Evolutionary conservation across 306 rosid species (phyloP), one percentile per base, ranked within the genome.

Genomic region (Cicer cuneatum): DNA sequence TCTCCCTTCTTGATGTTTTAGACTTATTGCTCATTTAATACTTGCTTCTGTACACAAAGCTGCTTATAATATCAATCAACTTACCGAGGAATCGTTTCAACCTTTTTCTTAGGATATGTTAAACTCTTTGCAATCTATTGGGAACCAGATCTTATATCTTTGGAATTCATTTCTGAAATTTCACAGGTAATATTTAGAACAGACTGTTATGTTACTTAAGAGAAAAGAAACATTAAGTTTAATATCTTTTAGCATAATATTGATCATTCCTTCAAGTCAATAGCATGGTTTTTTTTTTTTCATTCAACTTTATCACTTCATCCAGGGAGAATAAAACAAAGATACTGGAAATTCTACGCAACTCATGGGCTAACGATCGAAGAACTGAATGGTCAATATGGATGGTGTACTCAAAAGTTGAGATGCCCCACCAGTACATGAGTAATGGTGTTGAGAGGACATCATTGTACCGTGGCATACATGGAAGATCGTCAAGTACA

Each of bases 381-480:
- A 86, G 86, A 83, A 88, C 96, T 78, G 98, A 93, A 68, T 93
- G 97, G 89, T 93, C 97, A 54, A 90, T 90, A 82, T 93, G 97
- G 98, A 93, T 89, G 97, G 92, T 93, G 58, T 81, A 88, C 78
- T 89, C 97, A 65, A 93, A 85, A 80, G 87, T 84, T 76, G 96
- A 80, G 83, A 86, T 89, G 86, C 97, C 98, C 49, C 93, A 85
- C 71, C 87, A 88, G 57, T 82, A 81, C 76, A 49, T 88, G 63
- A 84, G 64, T 62, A 80, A 85, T 66, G 83, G 82, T 46, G 78
- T 62, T 40, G 89, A 86, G 45, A 89, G 86, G 58, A 16, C 78
- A 41, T 74, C 92, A 71, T 72, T 87, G 46, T 76, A 58, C 77
- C 84, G 48, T 35, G 83, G 87, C 81, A 79, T 65, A 18, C 90